phyloP scores from a whole-genome alignment of 306 rosid genomes.

The Styphnolobium japonicum region DNA sequence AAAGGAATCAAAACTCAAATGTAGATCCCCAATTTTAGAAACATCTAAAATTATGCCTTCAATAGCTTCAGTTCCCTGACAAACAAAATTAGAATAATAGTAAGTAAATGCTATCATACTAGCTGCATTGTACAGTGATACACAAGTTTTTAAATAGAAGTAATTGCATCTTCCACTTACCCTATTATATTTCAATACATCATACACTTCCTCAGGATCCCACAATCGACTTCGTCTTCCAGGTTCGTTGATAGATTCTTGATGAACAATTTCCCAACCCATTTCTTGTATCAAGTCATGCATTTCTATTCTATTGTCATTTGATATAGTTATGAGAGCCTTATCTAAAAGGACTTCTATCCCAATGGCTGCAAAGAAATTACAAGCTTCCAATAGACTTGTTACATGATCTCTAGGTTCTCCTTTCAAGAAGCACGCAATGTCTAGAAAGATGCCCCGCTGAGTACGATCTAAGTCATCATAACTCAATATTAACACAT shows the following conservation, averaged over 20 bases:
- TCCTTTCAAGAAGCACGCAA: slow-evolving; percentile 30
- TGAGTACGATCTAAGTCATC: not conserved
- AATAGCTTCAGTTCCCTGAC: slow-evolving; percentile 9
- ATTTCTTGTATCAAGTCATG: slow-evolving; percentile 29
- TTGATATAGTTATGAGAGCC: slow-evolving; percentile 10
- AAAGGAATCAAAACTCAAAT: slow-evolving; percentile 13
- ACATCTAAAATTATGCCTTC: not conserved
- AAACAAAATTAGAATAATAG: not conserved
- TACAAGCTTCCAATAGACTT: not conserved
- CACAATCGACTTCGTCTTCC: slow-evolving; percentile 32
- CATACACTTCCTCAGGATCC: too few relatives aligned
- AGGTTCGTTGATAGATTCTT: slow-evolving; percentile 22
- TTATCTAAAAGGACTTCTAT: slow-evolving; percentile 18
- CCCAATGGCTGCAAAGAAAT: not conserved
- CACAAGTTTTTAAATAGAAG: too few relatives aligned
- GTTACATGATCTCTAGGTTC: not conserved
- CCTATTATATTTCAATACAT: not conserved
- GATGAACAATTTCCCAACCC: slow-evolving; percentile 27
- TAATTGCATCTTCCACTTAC: slow-evolving; percentile 1
- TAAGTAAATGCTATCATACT: not conserved
- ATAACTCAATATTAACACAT: slow-evolving; percentile 15
- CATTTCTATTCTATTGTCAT: not conserved
- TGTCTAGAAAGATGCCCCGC: not conserved
- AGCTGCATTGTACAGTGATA: too few relatives aligned
- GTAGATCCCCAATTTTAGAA: slow-evolving; percentile 10